Base-by-base conservation (phyloP, 2,329 filamentous ascomycete genomes). In the Colletotrichum liaoningense region DNA sequence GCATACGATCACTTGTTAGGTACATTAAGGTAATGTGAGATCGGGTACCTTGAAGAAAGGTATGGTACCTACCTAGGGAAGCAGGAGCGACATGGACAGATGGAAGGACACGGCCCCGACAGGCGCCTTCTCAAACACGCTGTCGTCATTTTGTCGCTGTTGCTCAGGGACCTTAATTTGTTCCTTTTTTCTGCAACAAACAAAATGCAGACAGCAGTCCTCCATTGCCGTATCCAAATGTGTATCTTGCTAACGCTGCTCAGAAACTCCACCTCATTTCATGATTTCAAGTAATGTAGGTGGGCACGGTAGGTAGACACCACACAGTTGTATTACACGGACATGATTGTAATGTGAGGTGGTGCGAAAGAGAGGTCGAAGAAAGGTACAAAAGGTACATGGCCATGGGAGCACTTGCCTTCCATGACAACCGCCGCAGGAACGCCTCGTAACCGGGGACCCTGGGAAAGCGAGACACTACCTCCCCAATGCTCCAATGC, bases 91-190 rank as follows among this genome's bases (percentile, higher is more conserved):
- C 14, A 22, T 30, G 8, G 22, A 52, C 14, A 24, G 19, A 8
- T 11, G 33, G 33, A 60, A n/a, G 35, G 58, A 63, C 62, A 55
- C 30, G 62, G 49, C 9, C 62, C 30, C n/a, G 7, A 19, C 30
- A 22, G 9, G 46, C 49, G 49, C 30, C 46, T 64, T 64, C 62
- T 38, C 22, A 64, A 52, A 64, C 62, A 63, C 42, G 60, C 42
- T 52, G 42, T 33, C 42, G 46, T 54, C 46, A 64, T 55, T 28
- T 52, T 24, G 42, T 24, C 6, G 19, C 46, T 52, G 26, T 52
- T 22, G 60, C 42, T 54, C 42, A 28, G 60, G 26, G 14, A 28
- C 24, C 8, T 16, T n/a, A 8, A 19, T 46, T 28, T 56, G 16
- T 56, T 16, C 4, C 24, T 6, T 28, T 56, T 56, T 56, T 56